Conservation (phyloP, 768 basidiomycete genomes). For the Wakefieldia striispora region DNA sequence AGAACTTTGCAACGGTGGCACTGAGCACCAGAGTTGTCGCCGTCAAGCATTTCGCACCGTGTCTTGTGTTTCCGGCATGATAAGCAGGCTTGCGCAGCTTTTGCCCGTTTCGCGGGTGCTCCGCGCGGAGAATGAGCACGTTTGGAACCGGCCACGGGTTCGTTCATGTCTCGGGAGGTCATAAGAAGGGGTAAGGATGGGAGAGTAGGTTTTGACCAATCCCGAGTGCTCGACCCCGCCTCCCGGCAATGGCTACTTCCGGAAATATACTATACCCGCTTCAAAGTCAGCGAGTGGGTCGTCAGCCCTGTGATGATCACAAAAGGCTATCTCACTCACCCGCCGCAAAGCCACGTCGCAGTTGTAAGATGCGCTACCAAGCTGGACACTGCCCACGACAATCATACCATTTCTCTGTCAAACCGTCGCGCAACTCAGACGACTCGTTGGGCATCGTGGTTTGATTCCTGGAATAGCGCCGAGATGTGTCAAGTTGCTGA, state of each 20-base stretch:
- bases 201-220: neutral
- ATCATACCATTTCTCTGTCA: neutral
- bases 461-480: neutral
- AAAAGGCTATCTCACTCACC: neutral
- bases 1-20: constrained; percentile 54
- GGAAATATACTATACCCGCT: constrained; percentile 18
- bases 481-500: constrained; percentile 27
- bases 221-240: constrained; percentile 10
- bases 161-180: constrained; percentile 16
- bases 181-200: constrained; percentile 13
- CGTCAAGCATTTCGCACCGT: constrained; percentile 49
- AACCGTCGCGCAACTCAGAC: neutral
- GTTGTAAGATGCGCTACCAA: neutral
- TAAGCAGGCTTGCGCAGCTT: constrained; percentile 44
- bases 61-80: constrained; percentile 49
- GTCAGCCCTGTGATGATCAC: constrained; percentile 2
- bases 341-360: no score
- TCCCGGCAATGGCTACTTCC: constrained; percentile 4
- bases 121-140: constrained; percentile 32
- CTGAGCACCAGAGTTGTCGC: constrained; percentile 33
- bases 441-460: constrained; percentile 1
- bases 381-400: neutral
- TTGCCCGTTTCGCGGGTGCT: constrained; percentile 37
- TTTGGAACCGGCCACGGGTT: constrained; percentile 27
- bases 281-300: constrained; percentile 25